Percentiles rank a stretch among this genome's conserved stretches.
Conservation (phyloP, 2,329 filamentous ascomycete species). For the Dactylellina cionopaga region DNA sequence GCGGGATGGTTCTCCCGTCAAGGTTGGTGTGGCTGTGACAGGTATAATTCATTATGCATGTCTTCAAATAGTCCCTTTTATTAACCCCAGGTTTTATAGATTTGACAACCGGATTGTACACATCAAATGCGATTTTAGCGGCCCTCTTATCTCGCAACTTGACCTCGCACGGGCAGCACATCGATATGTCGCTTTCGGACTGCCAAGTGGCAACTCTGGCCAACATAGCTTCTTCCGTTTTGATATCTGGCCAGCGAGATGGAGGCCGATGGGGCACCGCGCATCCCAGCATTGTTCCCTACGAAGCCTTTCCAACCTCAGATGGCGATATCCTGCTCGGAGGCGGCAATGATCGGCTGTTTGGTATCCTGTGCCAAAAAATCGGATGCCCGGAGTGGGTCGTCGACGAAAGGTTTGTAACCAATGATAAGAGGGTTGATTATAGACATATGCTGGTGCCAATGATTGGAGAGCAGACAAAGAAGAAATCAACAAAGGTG, state of each 20-base stretch:
- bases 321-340: constrained; percentile 77
- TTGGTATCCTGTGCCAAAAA: constrained; percentile 71
- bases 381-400: constrained; percentile 71
- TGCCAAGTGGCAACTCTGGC: constrained; percentile 92
- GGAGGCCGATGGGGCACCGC: constrained; percentile 94
- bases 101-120: constrained; percentile 92
- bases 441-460: constrained; percentile 81
- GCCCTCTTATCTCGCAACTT: constrained; percentile 79
- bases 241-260: constrained; percentile 88
- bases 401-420: constrained; percentile 68
- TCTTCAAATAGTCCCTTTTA: not conserved
- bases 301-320: constrained; percentile 80
- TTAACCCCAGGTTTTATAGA: constrained; percentile 64
- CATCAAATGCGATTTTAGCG: constrained; percentile 94
- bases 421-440: constrained; percentile 72
- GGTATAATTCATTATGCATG: not conserved
- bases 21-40: constrained; percentile 96
- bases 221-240: constrained; percentile 92
- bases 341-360: constrained; percentile 77
- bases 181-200: constrained; percentile 90
- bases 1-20: constrained; percentile 88
- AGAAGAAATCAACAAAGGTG: constrained; percentile 75
- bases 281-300: constrained; percentile 93
- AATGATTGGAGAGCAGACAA: constrained; percentile 79
- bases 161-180: constrained; percentile 85